A percentile compares a stretch with the other conserved stretches of the same genome.
Evolutionary conservation across 2,329 filamentous ascomycete genomes (phyloP).

Genomic region (Trichoderma endophyticum): DNA sequence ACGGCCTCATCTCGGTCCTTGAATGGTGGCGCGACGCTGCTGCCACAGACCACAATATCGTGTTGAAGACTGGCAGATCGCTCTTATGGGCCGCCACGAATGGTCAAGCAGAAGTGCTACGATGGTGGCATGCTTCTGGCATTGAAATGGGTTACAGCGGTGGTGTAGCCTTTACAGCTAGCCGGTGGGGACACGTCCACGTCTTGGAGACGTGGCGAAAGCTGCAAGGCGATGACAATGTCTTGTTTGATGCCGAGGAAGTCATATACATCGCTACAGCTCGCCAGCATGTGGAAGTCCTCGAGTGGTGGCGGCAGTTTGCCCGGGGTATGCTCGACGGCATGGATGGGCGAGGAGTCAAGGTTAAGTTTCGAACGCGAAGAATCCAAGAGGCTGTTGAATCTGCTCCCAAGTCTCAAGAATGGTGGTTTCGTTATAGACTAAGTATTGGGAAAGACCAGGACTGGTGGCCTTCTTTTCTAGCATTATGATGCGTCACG

Average conservation of each 20-base stretch:
- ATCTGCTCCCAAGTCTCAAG: conserved; percentile 74
- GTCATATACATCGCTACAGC: conserved; percentile 84
- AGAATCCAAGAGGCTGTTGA: conserved; percentile 94
- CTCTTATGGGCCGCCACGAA: conserved; percentile 81
- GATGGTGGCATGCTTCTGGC: conserved; percentile 83
- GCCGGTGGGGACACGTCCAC: conserved; percentile 77
- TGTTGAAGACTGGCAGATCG: conserved; percentile 78
- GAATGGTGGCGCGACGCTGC: conserved; percentile 87
- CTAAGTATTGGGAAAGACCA: conserved; percentile 78
- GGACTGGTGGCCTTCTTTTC: conserved; percentile 86
- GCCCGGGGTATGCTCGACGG: conserved; percentile 53
- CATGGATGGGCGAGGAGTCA: conserved; percentile 56
- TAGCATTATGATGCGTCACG: conserved; percentile 29
- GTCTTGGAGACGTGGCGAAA: conserved; percentile 79
- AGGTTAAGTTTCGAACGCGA: conserved; percentile 90
- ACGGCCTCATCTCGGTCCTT: conserved; percentile 79
- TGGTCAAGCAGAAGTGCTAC: conserved; percentile 71
- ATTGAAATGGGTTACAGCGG: conserved; percentile 79
- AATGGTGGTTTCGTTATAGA: conserved; percentile 86
- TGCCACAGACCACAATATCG: conserved; percentile 53
- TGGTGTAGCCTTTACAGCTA: conserved; percentile 78
- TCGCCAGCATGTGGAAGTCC: conserved; percentile 75
- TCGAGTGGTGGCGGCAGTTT: conserved; percentile 89
- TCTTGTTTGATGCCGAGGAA: conserved; percentile 73
- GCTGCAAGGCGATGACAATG: conserved; percentile 60